Percentiles rank a stretch among this genome's conserved stretches.
phyloP scores from a whole-genome alignment of 768 basidiomycete genomes.

The Coprinopsis sp. region DNA sequence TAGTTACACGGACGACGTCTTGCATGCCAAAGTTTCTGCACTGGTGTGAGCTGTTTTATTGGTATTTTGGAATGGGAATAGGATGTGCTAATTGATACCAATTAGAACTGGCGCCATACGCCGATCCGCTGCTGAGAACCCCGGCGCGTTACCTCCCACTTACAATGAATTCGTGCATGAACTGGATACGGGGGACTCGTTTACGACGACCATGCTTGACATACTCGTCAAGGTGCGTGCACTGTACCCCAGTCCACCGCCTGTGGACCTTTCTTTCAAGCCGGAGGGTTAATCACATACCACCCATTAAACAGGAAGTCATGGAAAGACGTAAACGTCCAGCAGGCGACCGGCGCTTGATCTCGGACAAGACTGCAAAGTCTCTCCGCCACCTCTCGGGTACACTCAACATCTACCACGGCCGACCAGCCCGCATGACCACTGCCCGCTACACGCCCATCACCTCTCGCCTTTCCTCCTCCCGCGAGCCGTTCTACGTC shows the following conservation, averaged over 20 bases:
- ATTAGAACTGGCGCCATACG: slow-evolving; percentile 67
- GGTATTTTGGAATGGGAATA: background rate
- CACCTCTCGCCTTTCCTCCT: too few relatives aligned
- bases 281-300: background rate
- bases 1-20: slow-evolving; percentile 67
- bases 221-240: slow-evolving; percentile 69
- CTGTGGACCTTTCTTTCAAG: too few relatives aligned
- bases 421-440: slow-evolving; percentile 43
- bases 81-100: background rate
- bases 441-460: too few relatives aligned
- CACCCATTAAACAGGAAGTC: slow-evolving; percentile 50
- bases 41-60: slow-evolving; percentile 59
- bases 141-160: slow-evolving; percentile 44
- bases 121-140: slow-evolving; percentile 62
- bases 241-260: background rate
- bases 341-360: slow-evolving; percentile 52
- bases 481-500: too few relatives aligned
- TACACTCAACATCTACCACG: slow-evolving; percentile 50
- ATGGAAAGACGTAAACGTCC: slow-evolving; percentile 65
- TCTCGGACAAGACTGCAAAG: slow-evolving; percentile 64
- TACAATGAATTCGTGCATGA: slow-evolving; percentile 76
- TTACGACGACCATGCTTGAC: slow-evolving; percentile 71
- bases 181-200: slow-evolving; percentile 74
- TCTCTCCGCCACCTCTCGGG: slow-evolving; percentile 55
- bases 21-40: slow-evolving; percentile 69